phyloP scores from a whole-genome alignment of 2,329 filamentous ascomycete genomes.

The Pseudocercospora eumusae region DNA sequence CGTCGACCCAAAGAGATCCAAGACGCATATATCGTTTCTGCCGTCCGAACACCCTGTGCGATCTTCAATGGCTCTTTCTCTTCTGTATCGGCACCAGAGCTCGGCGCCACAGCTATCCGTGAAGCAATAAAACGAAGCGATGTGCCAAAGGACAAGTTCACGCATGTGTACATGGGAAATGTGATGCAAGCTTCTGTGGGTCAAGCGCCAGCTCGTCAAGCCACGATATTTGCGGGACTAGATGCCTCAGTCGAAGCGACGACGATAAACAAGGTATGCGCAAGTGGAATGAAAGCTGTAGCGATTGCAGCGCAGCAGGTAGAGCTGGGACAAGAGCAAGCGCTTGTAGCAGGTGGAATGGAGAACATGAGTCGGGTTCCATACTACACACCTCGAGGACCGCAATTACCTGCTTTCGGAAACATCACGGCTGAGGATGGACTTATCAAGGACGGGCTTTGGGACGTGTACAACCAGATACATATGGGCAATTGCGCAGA shows the following conservation, averaged over 20 bases:
- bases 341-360: conserved; percentile 92
- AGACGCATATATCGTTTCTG: conserved; percentile 92
- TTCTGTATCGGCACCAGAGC: conserved; percentile 78
- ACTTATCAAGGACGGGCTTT: conserved; percentile 89
- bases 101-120: conserved; percentile 89
- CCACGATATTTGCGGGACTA: conserved; percentile 82
- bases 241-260: conserved; percentile 78
- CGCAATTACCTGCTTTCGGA: conserved; percentile 79
- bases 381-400: conserved; percentile 84
- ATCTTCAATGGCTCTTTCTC: conserved; percentile 97
- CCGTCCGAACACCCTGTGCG: conserved; percentile 82
- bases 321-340: conserved; percentile 84
- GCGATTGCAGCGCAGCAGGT: conserved; percentile 90
- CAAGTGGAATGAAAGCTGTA: conserved; percentile 91
- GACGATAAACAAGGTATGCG: conserved; percentile 98
- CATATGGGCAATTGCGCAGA: conserved; percentile 99
- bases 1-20: conserved; percentile 66
- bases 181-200: conserved; percentile 82
- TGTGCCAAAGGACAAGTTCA: conserved; percentile 76
- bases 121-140: conserved; percentile 83
- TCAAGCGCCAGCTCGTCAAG: conserved; percentile 90
- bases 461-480: conserved; percentile 94
- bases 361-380: conserved; percentile 96
- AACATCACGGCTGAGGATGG: conserved; percentile 87
- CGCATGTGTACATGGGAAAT: conserved; percentile 96